A percentile compares a stretch with the other conserved stretches of the same genome.
Evolutionary conservation across 805 yeast genomes (phyloP).

Genomic region (Hanseniaspora pseudoguilliermondii): DNA sequence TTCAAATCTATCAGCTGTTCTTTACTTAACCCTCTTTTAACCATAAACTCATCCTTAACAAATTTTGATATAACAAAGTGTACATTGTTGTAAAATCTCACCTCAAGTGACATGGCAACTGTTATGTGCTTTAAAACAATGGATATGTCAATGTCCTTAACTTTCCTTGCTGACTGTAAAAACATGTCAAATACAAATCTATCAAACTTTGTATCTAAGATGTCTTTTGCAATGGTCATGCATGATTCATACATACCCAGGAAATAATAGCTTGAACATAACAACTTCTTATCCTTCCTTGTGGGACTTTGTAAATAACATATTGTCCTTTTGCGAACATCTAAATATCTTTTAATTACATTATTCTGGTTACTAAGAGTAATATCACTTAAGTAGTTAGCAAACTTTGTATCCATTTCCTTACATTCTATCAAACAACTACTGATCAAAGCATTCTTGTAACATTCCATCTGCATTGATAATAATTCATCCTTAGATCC

Average conservation of each 20-base stretch:
- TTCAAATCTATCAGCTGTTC: neutral
- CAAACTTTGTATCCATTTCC: neutral
- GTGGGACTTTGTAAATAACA: neutral
- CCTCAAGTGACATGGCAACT: constrained; percentile 42
- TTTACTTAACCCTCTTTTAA: neutral
- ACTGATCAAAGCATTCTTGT: constrained; percentile 23
- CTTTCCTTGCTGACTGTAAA: neutral
- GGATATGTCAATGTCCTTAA: neutral
- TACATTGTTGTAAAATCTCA: constrained; percentile 52
- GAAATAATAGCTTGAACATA: neutral
- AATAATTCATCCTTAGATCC: neutral
- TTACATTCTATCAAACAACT: neutral
- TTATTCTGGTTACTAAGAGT: too few relatives aligned
- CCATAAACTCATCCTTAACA: constrained; percentile 28
- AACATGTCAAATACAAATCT: neutral
- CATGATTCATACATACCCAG: neutral
- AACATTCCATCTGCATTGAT: constrained; percentile 12
- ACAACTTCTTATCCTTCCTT: neutral
- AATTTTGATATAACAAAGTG: constrained; percentile 34
- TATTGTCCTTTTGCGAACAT: too few relatives aligned
- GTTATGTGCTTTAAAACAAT: neutral
- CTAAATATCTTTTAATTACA: too few relatives aligned
- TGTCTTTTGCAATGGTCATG: neutral
- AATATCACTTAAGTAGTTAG: neutral
- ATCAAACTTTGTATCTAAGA: neutral